Base-by-base conservation (phyloP, 2,329 filamentous ascomycete species). In the Penicillium sp. region DNA sequence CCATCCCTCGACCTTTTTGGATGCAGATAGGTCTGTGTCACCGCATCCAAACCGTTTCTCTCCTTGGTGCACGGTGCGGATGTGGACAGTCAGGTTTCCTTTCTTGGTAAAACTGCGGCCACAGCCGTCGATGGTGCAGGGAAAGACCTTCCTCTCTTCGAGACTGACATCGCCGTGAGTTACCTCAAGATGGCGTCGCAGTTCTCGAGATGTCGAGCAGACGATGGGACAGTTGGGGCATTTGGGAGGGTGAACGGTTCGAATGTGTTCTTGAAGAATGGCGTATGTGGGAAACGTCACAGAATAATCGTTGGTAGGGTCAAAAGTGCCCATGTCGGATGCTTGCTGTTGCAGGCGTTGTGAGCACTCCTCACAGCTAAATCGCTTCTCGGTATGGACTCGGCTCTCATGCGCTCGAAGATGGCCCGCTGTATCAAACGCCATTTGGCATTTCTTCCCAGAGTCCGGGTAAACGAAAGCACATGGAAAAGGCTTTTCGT, bases 1-100 rank as follows among this genome's bases (percentile, higher is more conserved):
- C 86, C 89, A 95, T 5, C 70, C 75, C 8, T 73, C 70, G 1
- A 93, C 72, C 39, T 81, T 82, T 6, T 75, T 75, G n/a, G 74
- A 78, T 4, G 72, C 66, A 7, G 72, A 74, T 1, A 90, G 72
- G 57, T 86, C 81, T 9, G 83, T 79, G 42, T 84, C 72, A 13
- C 88, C 88, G 63, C 92, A 96, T n/a, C 88, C 76, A 63, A 88
- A 96, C 8, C 83, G 83, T 52, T 75, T 78, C 57, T 83, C 75
- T 15, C 88, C 86, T 57, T 89, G 80, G 65, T 96, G 92, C 0
- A 86, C 84, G 9, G 81, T 84, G 49, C 86, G 84, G 47, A 92
- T 76, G 65, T 97, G 92, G 0, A 84, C 81, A 13, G 85, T 87
- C 44, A 95, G 77, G 61, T 95, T 96, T n/a, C 86, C 86, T 53